phyloP scores from a whole-genome alignment of 2,329 filamentous ascomycete species.

The Rhynchosporium graminicola region DNA sequence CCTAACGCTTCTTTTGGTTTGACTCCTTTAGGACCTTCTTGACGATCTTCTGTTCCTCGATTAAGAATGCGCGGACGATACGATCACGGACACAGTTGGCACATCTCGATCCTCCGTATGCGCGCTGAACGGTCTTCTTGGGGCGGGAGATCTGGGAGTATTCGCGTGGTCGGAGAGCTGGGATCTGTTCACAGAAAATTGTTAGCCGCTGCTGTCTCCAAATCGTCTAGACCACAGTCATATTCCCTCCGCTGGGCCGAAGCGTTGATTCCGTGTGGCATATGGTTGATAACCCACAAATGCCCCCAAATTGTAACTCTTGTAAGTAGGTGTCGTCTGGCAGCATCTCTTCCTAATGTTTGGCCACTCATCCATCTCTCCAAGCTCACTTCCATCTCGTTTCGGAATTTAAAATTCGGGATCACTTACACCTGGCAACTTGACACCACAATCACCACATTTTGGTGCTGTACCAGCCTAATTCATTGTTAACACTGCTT shows the following conservation, averaged over 20 bases:
- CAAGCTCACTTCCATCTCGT: background rate
- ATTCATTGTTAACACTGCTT: background rate
- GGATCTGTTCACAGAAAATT: constrained; percentile 59
- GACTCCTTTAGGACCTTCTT: constrained; percentile 99
- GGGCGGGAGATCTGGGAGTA: constrained; percentile 96
- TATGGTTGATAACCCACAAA: background rate
- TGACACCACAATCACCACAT: constrained; percentile 98
- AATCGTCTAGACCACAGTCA: no score
- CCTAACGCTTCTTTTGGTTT: constrained; percentile 62
- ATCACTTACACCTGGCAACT: constrained; percentile 92
- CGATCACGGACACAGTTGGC: constrained; percentile 98
- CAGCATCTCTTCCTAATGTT: background rate
- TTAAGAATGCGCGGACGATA: constrained; percentile 96
- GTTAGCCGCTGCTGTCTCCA: constrained; percentile 38
- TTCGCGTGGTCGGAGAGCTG: constrained; percentile 96
- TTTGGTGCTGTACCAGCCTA: constrained; percentile 88
- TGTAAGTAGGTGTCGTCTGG: background rate
- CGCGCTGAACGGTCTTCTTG: constrained; percentile 98
- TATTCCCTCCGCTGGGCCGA: background rate
- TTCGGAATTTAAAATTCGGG: constrained; percentile 6
- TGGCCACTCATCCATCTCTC: background rate
- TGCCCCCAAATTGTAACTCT: background rate
- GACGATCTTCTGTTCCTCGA: constrained; percentile 99
- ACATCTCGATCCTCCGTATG: constrained; percentile 98
- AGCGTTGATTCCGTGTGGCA: background rate